These are phyloP conservation scores for Fusarium stilboides DNA, from an alignment of 2,329 filamentous ascomycete species.

Conservation along the genomic window DNA sequence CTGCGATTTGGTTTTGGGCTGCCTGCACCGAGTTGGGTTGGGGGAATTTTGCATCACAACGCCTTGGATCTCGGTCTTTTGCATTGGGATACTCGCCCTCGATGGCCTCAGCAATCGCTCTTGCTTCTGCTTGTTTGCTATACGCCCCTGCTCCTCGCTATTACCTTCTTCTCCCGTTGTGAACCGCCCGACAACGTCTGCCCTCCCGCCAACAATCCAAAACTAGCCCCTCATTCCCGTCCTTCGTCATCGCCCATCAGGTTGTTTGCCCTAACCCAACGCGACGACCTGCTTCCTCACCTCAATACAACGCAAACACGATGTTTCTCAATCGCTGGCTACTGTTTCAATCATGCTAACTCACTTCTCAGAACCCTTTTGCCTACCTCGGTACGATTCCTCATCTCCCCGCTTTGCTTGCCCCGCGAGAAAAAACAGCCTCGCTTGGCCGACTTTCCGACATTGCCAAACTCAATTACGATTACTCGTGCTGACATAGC, in stretches of 20 bases:
- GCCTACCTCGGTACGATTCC: conserved; percentile 91
- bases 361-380: conserved; percentile 86
- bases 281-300: conserved; percentile 12
- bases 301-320: conserved; percentile 16
- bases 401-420: conserved; percentile 44
- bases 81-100: conserved; percentile 10
- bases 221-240: conserved; percentile 42
- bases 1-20: conserved; percentile 9
- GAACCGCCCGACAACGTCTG: conserved; percentile 2
- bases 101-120: conserved; percentile 31
- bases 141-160: not conserved
- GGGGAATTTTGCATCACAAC: conserved; percentile 29
- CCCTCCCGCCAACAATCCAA: conserved; percentile 18
- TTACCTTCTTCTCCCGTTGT: not conserved
- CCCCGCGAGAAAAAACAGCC: conserved; percentile 34
- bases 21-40: conserved; percentile 5
- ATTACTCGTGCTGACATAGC: conserved; percentile 47
- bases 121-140: not conserved
- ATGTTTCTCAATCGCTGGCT: not conserved
- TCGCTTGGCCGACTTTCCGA: conserved; percentile 39
- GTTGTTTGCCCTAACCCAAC: conserved; percentile 45
- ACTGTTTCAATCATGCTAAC: conserved; percentile 39
- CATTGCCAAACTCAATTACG: conserved; percentile 34
- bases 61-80: conserved; percentile 13
- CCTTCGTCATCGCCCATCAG: conserved; percentile 38